Base-by-base conservation (phyloP, 805 yeast species). In the Ogataea polymorpha region DNA sequence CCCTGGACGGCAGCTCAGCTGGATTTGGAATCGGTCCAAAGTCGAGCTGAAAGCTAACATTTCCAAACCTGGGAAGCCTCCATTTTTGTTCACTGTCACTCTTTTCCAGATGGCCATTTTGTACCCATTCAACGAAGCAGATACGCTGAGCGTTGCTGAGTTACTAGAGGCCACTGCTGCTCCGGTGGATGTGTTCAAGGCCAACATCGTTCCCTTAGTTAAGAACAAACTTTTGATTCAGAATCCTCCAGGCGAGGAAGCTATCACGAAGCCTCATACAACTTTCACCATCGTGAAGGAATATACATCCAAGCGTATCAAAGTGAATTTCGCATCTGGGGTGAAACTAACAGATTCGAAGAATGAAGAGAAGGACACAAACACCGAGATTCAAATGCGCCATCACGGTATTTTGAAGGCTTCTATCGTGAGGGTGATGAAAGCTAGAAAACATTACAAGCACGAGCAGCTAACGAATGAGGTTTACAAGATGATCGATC, bases 1-100 rank as follows among this genome's bases (percentile, higher is more conserved):
- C 63, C 77, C 71, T 47, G 97, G 97, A 10, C 77, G 98, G 63
- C 80, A 87, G 49, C 75, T 93, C 54, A 85, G 86, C 58, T 93
- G 99, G 99, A 75, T 91, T 45, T 93, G 97, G 97, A 84, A 88
- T 54, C 79, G 87, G 59, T 87, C 95, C 34, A 84, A 91, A 62
- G 93, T 95, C 45, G 99, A 93, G 61, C 66, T 93, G 42, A 86
- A 82, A 63, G 96, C 95, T 9, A 85, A 87, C 58, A 74, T 89
- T 48, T 77, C 91, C 5, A 82, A 82, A 51, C 81, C 84, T 26
- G 90, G 90, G 6, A 82, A 80, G 58, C 84, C 90, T 4, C 89
- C 96, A 35, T 86, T 83, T 56, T 69, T 74, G 16, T 83, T 95
- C 57, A 83, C 85, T 3, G 88, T 88, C 31, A 84, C 96, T 5